Evolutionary conservation across 208 protist genomes (phyloP).

Genomic region (Leishmania turanica): DNA sequence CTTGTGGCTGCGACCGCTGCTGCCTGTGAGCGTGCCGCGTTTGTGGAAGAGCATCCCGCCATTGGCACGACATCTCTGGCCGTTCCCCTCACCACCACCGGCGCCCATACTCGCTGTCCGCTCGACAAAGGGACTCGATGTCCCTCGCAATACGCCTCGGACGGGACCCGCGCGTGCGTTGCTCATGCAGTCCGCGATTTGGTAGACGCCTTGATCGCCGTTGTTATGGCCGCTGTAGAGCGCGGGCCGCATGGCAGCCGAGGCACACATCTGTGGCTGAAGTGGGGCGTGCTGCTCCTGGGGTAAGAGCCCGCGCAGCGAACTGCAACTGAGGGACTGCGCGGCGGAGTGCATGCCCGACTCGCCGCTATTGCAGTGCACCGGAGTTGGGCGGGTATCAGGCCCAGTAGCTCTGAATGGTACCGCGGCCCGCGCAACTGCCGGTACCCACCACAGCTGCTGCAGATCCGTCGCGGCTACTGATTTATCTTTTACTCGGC

Average conservation of each 20-base stretch:
- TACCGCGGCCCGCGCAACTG: not conserved
- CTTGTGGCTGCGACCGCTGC: not conserved
- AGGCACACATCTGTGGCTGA: not conserved
- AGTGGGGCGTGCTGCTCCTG: not conserved
- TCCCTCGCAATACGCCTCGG: not conserved
- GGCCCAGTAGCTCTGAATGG: not conserved
- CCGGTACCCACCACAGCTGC: not conserved
- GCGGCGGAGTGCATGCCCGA: not conserved
- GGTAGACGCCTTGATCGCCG: not conserved
- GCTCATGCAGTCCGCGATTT: not conserved
- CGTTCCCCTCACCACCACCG: not conserved
- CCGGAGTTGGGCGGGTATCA: not conserved
- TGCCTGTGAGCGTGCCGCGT: not conserved
- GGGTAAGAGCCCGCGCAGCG: not conserved
- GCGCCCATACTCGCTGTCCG: not conserved
- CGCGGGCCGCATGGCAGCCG: not conserved
- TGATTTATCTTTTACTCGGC: not conserved
- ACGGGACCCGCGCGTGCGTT: not conserved
- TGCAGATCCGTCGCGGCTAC: not conserved
- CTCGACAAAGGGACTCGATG: not conserved
- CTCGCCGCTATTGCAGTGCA: not conserved
- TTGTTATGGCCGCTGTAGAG: not conserved
- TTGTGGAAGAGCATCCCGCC: not conserved
- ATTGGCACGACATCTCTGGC: constrained; percentile 1
- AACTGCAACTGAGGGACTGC: not conserved